Base-by-base conservation (phyloP, 371 early-diverging fungal species). In the Mortierella sp. region DNA sequence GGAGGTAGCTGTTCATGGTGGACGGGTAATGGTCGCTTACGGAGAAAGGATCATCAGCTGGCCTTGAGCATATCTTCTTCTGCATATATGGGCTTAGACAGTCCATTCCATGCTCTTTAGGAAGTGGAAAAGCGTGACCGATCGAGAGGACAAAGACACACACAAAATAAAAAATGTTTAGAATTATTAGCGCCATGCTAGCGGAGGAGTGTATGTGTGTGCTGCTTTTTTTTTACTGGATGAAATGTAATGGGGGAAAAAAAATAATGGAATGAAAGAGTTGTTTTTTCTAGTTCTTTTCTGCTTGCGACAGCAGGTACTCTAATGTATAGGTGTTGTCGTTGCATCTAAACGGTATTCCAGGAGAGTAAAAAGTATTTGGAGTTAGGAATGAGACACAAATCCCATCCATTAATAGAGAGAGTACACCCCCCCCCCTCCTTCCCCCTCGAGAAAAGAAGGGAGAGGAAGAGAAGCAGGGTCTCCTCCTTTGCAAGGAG, bases 321-420 rank as follows among this genome's bases (percentile, higher is more conserved):
- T 89, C 86, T 37, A 95, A 80, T 53, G 88, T 86, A 80, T 93
- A 95, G 58, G 86, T 87, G 76, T 96, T 96, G 44, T 92, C 88
- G 70, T 94, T 94, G 74, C 95, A 94, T 57, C 93, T 93, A 79
- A 45, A 47, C 14, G 21, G 47, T 23, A 60, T 7, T 46, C 29
- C 46, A 60, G 7, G 43, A 30, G 1, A 26, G 7, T 16, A 60
- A 60, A 51, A 11, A 37, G 37, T 9, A 37, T 3, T 9, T 5
- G 37, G 37, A 37, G 37, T 37, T 37, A 37, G 37, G 37, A 37
- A 9, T 37, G 37, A 37, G 37, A 37, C 9, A 37, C 37, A 37
- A 37, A 9, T 37, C 37, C 37, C 37, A 37, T 5, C 3, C 37
- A 37, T 5, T 3, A 3, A 37, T 9, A 37, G 37, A n/a, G n/a